A percentile compares a stretch with the other conserved stretches of the same genome.
These are phyloP conservation scores for Chenopodium berlandieri DNA, from an alignment of 148 eudicot species.

Conservation along the genomic window DNA sequence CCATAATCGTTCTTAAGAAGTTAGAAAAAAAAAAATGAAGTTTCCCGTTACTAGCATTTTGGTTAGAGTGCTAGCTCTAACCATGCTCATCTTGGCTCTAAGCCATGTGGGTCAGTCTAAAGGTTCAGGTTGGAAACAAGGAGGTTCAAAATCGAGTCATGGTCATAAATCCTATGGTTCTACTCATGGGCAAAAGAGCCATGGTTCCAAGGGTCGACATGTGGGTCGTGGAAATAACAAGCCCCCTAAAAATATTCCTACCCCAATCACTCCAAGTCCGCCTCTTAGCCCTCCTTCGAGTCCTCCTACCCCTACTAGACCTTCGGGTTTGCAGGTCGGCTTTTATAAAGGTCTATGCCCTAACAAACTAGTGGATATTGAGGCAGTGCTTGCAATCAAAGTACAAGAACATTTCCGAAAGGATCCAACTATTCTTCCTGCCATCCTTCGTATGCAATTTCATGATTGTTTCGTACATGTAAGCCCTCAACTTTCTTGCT, in stretches of 20 bases:
- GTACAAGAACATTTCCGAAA: constrained; percentile 19
- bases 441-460: constrained; percentile 30
- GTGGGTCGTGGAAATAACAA: background rate
- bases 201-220: background rate
- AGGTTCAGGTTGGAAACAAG: background rate
- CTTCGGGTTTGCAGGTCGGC: background rate
- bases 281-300: background rate
- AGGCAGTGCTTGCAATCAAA: constrained; percentile 1
- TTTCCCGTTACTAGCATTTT: background rate
- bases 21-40: background rate
- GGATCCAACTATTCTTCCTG: constrained; percentile 21
- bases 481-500: background rate
- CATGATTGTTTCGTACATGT: constrained; percentile 33
- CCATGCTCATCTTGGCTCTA: constrained; percentile 14
- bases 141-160: background rate
- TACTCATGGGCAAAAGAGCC: too few species aligned
- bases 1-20: too few species aligned
- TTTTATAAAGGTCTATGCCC: constrained; percentile 17
- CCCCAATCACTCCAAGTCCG: background rate
- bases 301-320: constrained; percentile 8
- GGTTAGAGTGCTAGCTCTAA: background rate
- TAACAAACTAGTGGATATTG: constrained; percentile 14
- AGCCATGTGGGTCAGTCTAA: constrained; percentile 1
- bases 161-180: background rate
- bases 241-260: background rate